Base-by-base conservation (phyloP, 2,329 filamentous ascomycete genomes). In the Fusarium subtropicale region DNA sequence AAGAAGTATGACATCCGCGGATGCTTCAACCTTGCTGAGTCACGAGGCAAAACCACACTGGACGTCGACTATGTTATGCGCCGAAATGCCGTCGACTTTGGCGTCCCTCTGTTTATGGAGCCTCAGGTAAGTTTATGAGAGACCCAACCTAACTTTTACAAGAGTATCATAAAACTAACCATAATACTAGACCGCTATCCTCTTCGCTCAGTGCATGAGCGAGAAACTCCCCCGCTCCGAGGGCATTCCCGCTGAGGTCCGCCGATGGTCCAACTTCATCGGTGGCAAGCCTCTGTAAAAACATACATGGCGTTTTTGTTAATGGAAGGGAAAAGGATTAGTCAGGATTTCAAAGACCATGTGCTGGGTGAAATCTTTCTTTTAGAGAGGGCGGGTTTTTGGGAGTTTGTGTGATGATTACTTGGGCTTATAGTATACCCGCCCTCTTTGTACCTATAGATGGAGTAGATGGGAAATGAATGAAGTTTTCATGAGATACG, bases 51-150 rank as follows among this genome's bases (percentile, higher is more conserved):
- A 86, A 95, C 92, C 38, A 85, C 93, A 65, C 84, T 92, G 66
- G 96, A 99, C 78, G 93, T 97, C 77, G 94, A 99, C 84, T 99
- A 99, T 76, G 94, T 99, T 60, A 98, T 98, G 95, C 90, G 96
- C 76, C 90, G 96, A 79, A 99, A 99, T 78, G 96, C 96, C 30
- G 96, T 99, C 59, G 96, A 99, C 83, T 99, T 99, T 80, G 95
- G 95, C 74, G 94, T 98, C 33, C 96, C 96, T 50, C 86, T 99
- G 59, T 98, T 99, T 81, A 97, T 97, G 94, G 95, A 98, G 85
- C 93, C 94, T 56, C 95, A 96, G 91, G 94, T 97, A 85, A 84
- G 88, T 52, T 28, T 41, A 39, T 28, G 24, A n/a, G 7, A 28
- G 26, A 18, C 18, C 3, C 13, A 9, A 5, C n/a, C 7, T 51